A percentile compares a stretch with the other conserved stretches of the same genome.
phyloP scores from a whole-genome alignment of 148 eudicot species.

The Rhododendron molle region DNA sequence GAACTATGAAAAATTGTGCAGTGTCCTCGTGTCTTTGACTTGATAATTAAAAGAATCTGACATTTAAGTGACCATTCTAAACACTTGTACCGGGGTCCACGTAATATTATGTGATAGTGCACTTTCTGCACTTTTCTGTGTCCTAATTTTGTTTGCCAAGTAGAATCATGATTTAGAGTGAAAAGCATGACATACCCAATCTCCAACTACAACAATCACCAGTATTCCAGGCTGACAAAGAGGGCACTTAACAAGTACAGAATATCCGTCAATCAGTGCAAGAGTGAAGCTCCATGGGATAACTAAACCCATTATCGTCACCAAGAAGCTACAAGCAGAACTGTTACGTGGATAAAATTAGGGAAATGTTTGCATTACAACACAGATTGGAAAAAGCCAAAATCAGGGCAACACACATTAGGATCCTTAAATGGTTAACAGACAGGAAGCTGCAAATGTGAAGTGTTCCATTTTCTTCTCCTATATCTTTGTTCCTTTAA shows the following conservation, averaged over 20 bases:
- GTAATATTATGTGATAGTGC: neutral
- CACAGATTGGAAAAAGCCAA: neutral
- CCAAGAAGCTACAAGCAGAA: slow-evolving; percentile 37
- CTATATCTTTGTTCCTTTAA: neutral
- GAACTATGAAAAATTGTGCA: neutral
- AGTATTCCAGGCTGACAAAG: slow-evolving; percentile 35
- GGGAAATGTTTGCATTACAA: neutral
- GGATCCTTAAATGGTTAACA: neutral
- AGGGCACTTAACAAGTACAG: slow-evolving; percentile 36
- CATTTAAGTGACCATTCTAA: no score
- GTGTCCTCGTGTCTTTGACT: neutral
- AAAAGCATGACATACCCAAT: slow-evolving; percentile 35
- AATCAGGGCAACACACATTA: neutral
- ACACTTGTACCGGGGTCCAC: neutral
- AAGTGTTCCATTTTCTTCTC: no score
- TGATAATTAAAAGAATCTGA: neutral
- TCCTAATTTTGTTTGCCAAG: neutral
- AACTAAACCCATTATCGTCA: slow-evolving; percentile 59
- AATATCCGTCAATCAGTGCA: slow-evolving; percentile 48
- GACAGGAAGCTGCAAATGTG: neutral
- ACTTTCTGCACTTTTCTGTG: neutral
- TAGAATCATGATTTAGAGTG: neutral
- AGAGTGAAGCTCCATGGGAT: slow-evolving; percentile 61
- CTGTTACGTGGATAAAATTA: neutral
- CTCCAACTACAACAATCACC: slow-evolving; percentile 35